phyloP scores from a whole-genome alignment of 2,329 filamentous ascomycete genomes.

The Grosmannia serpens region DNA sequence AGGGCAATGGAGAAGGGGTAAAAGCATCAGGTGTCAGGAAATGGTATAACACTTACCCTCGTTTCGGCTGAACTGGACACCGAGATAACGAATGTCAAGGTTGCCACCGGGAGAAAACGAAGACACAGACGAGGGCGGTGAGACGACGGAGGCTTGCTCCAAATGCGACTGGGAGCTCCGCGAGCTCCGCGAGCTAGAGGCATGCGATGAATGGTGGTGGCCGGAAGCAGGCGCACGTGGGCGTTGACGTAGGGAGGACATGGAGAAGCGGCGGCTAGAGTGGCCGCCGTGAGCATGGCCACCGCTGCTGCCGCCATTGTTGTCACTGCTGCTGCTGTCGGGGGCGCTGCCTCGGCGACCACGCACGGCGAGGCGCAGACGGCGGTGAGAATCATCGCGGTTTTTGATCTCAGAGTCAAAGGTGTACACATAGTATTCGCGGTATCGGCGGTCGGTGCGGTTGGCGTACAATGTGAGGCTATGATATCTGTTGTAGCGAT shows the following conservation, averaged over 20 bases:
- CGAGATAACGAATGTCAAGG: slow-evolving; percentile 35
- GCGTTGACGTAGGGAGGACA: slow-evolving; percentile 29
- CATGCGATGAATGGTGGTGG: slow-evolving; percentile 11
- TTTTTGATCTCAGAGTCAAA: slow-evolving; percentile 36
- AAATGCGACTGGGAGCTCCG: slow-evolving; percentile 8
- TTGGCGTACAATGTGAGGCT: slow-evolving; percentile 33
- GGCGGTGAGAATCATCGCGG: slow-evolving; percentile 33
- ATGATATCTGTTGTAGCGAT: slow-evolving; percentile 34
- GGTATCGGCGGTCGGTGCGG: slow-evolving; percentile 32
- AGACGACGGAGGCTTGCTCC: slow-evolving; percentile 4
- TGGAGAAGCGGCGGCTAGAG: slow-evolving; percentile 26
- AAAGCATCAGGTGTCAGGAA: background rate
- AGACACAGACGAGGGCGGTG: slow-evolving; percentile 4
- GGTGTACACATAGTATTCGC: slow-evolving; percentile 34
- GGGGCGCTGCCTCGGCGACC: slow-evolving; percentile 29
- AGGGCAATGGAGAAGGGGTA: background rate
- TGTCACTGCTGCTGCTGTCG: slow-evolving; percentile 14
- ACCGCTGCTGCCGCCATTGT: background rate
- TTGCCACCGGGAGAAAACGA: slow-evolving; percentile 12
- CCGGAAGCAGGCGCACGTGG: slow-evolving; percentile 14
- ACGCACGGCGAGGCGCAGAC: slow-evolving; percentile 30
- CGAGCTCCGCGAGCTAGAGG: slow-evolving; percentile 4
- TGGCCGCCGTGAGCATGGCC: background rate
- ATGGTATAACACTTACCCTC: slow-evolving; percentile 34
- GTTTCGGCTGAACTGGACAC: slow-evolving; percentile 36